A percentile compares a stretch with the other conserved stretches of the same genome.
phyloP scores from a whole-genome alignment of 208 protist species.

The Acanthamoeba lenticulata region DNA sequence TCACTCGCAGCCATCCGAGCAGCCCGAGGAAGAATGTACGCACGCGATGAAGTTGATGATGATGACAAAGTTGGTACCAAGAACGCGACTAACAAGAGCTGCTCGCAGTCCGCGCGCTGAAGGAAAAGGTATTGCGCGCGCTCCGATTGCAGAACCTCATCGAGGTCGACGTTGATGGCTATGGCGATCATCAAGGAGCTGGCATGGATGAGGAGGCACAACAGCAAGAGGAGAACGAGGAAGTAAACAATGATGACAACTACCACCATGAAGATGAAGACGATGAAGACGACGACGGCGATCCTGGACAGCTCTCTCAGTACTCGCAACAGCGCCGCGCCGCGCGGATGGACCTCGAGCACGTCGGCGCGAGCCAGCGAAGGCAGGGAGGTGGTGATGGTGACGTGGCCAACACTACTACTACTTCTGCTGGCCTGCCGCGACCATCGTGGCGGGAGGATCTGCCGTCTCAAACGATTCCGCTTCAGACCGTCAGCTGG shows the following conservation, averaged over 20 bases:
- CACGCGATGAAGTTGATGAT: no score
- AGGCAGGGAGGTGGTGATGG: no score
- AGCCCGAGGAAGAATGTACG: constrained; percentile 82
- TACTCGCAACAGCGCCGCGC: neutral
- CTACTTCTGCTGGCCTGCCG: neutral
- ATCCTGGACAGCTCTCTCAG: neutral
- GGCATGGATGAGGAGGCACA: neutral
- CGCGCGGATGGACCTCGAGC: neutral
- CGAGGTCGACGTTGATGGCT: neutral
- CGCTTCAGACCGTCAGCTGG: neutral
- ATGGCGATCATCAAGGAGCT: constrained; percentile 50
- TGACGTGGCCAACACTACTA: no score
- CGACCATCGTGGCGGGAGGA: neutral
- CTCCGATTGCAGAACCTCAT: neutral
- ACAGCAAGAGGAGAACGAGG: neutral
- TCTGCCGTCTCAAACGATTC: neutral
- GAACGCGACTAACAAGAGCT: neutral
- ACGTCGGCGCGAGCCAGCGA: neutral
- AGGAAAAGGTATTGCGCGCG: neutral
- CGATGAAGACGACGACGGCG: neutral
- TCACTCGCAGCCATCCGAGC: constrained; percentile 81
- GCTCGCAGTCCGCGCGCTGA: neutral
- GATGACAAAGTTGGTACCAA: no score
- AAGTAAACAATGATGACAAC: constrained; percentile 35
- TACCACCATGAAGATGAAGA: neutral